Base-by-base conservation (phyloP, 768 basidiomycete species). In the Butyriboletus loyo region DNA sequence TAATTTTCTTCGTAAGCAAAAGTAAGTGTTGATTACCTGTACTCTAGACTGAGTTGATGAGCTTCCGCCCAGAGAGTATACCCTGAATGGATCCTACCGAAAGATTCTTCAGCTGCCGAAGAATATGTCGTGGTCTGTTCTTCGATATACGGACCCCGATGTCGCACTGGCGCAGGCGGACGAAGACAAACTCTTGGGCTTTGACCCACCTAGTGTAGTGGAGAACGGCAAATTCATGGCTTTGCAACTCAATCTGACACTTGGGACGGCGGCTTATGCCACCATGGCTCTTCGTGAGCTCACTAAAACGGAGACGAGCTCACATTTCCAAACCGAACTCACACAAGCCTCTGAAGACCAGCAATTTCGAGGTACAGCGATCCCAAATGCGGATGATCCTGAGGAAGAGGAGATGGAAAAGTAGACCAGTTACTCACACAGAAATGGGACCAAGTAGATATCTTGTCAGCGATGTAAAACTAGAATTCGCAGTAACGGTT, bases 211-310 rank as follows among this genome's bases (percentile, higher is more conserved):
- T 9, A 76, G 74, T 1, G 66, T 83, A 30, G 77, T 74, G 4
- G 81, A 84, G 48, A 79, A 87, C 42, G 95, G 95, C 24, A 86
- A 83, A 62, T 96, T 96, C 68, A 75, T 85, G 69, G 95, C 96
- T 5, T 73, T 99, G 32, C 94, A 95, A 64, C 83, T 99, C 55
- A 73, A 85, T 35, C 71, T 98, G 49, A 83, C 79, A n/a, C 80
- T 99, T 15, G 92, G 90, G 14, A 92, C 92, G 7, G 89, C 92
- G 0, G 87, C 92, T 5, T 99, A 98, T 70, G 97, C 97, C 2
- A 99, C 97, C 2, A 99, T 99, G 97, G 96, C 95, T 4, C 69
- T 99, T 59, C 83, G 93, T 37, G 93, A 97, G 72, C 83, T 97
- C 39, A 93, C 94, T 14, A 98, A 96, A 74, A 91, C 88, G 31